phyloP scores from a whole-genome alignment of 345 rosid genomes.

The Bruguiera gymnorhiza region DNA sequence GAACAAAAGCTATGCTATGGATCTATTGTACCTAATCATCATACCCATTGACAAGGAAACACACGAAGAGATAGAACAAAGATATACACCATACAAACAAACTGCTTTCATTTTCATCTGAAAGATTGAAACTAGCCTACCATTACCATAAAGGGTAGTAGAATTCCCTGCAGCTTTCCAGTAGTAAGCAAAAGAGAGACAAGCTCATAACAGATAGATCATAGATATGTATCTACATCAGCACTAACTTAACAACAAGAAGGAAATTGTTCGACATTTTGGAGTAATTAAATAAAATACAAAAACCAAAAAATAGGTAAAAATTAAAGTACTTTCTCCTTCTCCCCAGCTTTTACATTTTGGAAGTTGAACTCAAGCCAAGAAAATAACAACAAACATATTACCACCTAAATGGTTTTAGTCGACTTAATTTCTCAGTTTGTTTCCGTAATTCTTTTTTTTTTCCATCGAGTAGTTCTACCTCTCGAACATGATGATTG shows the following conservation, averaged over 20 bases:
- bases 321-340: constrained; percentile 13
- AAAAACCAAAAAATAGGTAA: not conserved
- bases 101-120: constrained; percentile 4
- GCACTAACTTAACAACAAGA: constrained; percentile 5
- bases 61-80: too few species aligned
- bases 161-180: constrained; percentile 15
- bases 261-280: constrained; percentile 26
- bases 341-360: constrained; percentile 27
- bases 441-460: not conserved
- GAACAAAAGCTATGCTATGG: not conserved
- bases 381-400: constrained; percentile 28
- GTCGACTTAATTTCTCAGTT: constrained; percentile 4
- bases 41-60: too few species aligned
- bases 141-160: constrained; percentile 18
- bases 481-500: constrained; percentile 17
- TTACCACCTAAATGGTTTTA: constrained; percentile 24
- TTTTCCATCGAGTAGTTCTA: constrained; percentile 2
- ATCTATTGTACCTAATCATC: too few species aligned
- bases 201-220: not conserved
- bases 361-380: constrained; percentile 19
- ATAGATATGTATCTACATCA: not conserved
- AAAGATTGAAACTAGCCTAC: constrained; percentile 2
- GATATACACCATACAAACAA: not conserved
- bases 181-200: constrained; percentile 9
- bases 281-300: constrained; percentile 1